phyloP scores from a whole-genome alignment of 148 eudicot genomes.

The Arbutus unedo region DNA sequence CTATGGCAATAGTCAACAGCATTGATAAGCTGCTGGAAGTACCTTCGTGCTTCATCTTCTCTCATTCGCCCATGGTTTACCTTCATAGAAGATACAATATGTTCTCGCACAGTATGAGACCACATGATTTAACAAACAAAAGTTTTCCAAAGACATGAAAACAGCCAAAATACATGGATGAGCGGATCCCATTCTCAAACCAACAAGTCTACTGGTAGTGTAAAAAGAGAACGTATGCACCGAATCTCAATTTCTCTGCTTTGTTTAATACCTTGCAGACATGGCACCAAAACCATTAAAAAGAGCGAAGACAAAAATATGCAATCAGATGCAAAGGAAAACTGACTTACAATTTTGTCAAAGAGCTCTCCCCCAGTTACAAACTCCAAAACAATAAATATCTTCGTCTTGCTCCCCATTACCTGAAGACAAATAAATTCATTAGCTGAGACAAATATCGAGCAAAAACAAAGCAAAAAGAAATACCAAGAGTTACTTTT shows the following conservation, averaged over 20 bases:
- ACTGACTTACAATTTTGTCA: constrained; percentile 83
- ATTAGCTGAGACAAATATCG: neutral
- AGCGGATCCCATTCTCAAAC: neutral
- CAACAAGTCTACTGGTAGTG: neutral
- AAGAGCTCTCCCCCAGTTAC: constrained; percentile 96
- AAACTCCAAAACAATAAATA: constrained; percentile 82
- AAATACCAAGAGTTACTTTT: neutral
- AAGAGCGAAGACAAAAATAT: neutral
- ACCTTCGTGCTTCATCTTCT: constrained; percentile 92
- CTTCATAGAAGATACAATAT: constrained; percentile 31
- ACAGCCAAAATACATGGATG: neutral
- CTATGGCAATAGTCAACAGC: constrained; percentile 99
- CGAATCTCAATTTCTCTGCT: neutral
- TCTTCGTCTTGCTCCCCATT: constrained; percentile 92
- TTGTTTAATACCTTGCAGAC: too few relatives aligned
- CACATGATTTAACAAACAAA: neutral
- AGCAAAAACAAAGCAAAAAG: neutral
- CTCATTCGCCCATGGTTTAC: constrained; percentile 82
- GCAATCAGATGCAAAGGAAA: constrained; percentile 7
- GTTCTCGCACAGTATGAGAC: neutral
- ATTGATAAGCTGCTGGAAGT: constrained; percentile 92
- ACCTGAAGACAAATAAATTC: constrained; percentile 48
- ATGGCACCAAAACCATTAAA: neutral
- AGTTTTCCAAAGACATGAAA: neutral
- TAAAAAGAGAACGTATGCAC: neutral